Evolutionary conservation across 2,329 filamentous ascomycete genomes (phyloP).

Genomic region (Basipetospora chlamydospora): DNA sequence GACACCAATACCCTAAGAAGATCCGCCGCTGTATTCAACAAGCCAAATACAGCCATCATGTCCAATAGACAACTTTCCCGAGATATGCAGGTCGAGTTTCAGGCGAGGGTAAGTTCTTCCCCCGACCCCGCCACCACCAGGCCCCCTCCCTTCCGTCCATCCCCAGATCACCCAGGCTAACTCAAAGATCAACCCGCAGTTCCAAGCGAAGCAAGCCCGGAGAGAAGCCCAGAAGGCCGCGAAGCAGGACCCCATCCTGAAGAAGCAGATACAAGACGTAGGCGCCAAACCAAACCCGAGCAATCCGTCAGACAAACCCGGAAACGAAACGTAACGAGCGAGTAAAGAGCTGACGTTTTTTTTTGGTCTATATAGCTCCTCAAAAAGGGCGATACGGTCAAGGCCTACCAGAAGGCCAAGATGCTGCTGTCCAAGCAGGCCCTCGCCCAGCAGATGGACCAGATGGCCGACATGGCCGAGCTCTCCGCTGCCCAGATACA

Average conservation of each 20-base stretch:
- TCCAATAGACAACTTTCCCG: slow-evolving; percentile 43
- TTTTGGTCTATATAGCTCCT: slow-evolving; percentile 30
- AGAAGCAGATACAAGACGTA: slow-evolving; percentile 47
- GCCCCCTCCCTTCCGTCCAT: too few relatives aligned
- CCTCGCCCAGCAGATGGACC: slow-evolving; percentile 48
- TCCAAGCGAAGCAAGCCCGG: slow-evolving; percentile 47
- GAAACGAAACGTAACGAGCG: too few relatives aligned
- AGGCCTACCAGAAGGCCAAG: slow-evolving; percentile 49
- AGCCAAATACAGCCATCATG: slow-evolving; percentile 26
- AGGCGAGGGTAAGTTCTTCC: slow-evolving; percentile 33
- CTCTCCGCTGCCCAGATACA: slow-evolving; percentile 46
- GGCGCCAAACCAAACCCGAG: slow-evolving; percentile 1
- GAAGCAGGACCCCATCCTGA: slow-evolving; percentile 44
- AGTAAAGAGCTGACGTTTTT: too few relatives aligned
- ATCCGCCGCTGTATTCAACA: too few relatives aligned
- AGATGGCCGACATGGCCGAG: slow-evolving; percentile 50
- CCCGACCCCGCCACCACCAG: neutral
- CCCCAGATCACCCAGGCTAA: too few relatives aligned
- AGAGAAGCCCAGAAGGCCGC: slow-evolving; percentile 45
- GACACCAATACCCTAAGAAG: too few relatives aligned
- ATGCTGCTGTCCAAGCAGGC: slow-evolving; percentile 48
- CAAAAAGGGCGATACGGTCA: slow-evolving; percentile 48
- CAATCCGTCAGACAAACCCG: too few relatives aligned
- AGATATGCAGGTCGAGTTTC: slow-evolving; percentile 50
- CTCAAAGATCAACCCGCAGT: slow-evolving; percentile 17